phyloP scores from a whole-genome alignment of 257 asterid genomes.

The Rauvolfia tetraphylla region DNA sequence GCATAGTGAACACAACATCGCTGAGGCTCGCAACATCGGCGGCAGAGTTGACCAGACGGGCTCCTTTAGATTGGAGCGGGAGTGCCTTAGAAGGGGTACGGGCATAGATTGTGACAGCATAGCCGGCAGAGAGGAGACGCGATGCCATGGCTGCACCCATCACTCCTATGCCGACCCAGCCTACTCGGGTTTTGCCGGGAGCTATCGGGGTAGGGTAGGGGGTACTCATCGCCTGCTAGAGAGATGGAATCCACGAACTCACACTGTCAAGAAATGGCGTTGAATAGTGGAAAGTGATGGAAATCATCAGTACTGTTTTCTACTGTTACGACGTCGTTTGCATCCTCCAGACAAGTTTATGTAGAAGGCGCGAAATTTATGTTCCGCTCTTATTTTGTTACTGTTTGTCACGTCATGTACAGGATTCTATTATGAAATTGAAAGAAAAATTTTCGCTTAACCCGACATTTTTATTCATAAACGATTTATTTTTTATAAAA shows the following conservation, averaged over 20 bases:
- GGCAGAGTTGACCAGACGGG: slow-evolving; percentile 45
- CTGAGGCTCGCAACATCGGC: slow-evolving; percentile 43
- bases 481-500: too few relatives aligned
- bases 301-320: neutral
- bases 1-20: slow-evolving; percentile 71
- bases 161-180: slow-evolving; percentile 90
- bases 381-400: too few relatives aligned
- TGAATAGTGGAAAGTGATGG: neutral
- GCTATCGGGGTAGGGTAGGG: slow-evolving; percentile 43
- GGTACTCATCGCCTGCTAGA: slow-evolving; percentile 22
- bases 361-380: too few relatives aligned
- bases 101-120: slow-evolving; percentile 60
- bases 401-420: too few relatives aligned
- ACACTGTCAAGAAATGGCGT: neutral
- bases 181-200: slow-evolving; percentile 63
- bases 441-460: too few relatives aligned
- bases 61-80: slow-evolving; percentile 65
- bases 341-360: too few relatives aligned
- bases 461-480: too few relatives aligned
- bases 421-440: too few relatives aligned
- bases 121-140: slow-evolving; percentile 83
- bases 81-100: slow-evolving; percentile 60
- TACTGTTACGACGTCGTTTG: too few relatives aligned
- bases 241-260: neutral
- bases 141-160: slow-evolving; percentile 89